Percentiles rank a stretch among this genome's conserved stretches.
These are phyloP conservation scores for Durotheca rogersii DNA, from an alignment of 495 filamentous ascomycete genomes.

Conservation along the genomic window DNA sequence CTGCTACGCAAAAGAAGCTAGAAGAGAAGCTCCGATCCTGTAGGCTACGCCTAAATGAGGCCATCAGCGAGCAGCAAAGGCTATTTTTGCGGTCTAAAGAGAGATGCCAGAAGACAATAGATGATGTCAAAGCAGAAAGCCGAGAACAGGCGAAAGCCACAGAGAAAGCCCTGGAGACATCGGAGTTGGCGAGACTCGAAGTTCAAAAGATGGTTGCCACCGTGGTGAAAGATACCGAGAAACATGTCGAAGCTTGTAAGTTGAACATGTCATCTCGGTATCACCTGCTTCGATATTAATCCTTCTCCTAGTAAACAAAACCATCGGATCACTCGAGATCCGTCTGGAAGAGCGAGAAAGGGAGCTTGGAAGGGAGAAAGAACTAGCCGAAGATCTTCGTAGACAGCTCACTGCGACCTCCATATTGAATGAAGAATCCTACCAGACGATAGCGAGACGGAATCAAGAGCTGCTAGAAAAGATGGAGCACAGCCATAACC, in stretches of 20 bases:
- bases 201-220: constrained; percentile 37
- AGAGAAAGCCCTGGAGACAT: constrained; percentile 28
- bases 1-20: constrained; percentile 20
- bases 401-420: constrained; percentile 32
- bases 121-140: constrained; percentile 28
- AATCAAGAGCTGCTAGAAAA: constrained; percentile 37
- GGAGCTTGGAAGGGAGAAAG: constrained; percentile 34
- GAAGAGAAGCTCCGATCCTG: constrained; percentile 36
- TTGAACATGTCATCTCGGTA: neutral
- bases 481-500: constrained; percentile 17
- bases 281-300: neutral
- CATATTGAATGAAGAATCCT: constrained; percentile 27
- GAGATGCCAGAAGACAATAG: constrained; percentile 30
- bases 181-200: constrained; percentile 36
- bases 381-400: constrained; percentile 25
- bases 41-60: constrained; percentile 37
- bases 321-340: constrained; percentile 26
- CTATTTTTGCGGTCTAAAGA: constrained; percentile 36
- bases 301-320: constrained; percentile 30
- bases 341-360: constrained; percentile 34
- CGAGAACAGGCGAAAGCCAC: constrained; percentile 14
- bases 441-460: constrained; percentile 32
- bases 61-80: constrained; percentile 43
- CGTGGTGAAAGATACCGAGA: constrained; percentile 28
- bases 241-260: constrained; percentile 35